Percentiles rank a stretch among this genome's conserved stretches.
These are phyloP conservation scores for Trichoderma endophyticum DNA, from an alignment of 2,329 filamentous ascomycete species.

Conservation along the genomic window DNA sequence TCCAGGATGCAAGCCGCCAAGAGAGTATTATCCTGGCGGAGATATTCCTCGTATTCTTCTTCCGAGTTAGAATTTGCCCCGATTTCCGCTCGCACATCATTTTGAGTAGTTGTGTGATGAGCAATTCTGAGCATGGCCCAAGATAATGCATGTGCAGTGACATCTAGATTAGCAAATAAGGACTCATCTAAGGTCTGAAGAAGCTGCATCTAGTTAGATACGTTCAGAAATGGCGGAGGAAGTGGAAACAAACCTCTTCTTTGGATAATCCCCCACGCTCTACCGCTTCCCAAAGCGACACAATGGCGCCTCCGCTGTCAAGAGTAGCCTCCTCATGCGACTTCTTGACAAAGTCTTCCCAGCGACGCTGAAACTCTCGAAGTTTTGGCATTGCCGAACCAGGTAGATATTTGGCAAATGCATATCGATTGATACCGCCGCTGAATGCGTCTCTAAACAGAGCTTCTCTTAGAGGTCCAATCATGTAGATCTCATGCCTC, in stretches of 20 bases:
- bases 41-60: neutral
- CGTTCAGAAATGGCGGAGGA: neutral
- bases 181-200: conserved; percentile 19
- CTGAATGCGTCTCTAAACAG: conserved; percentile 1
- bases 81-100: neutral
- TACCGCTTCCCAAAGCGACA: neutral
- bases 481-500: neutral
- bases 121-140: conserved; percentile 9
- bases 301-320: neutral
- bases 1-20: conserved; percentile 12
- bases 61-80: neutral
- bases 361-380: neutral
- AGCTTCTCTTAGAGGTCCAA: conserved; percentile 1
- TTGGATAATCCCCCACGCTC: neutral
- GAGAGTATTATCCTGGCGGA: conserved; percentile 6
- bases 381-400: neutral
- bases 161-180: conserved; percentile 19
- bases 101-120: neutral
- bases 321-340: neutral
- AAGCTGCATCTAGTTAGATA: conserved; percentile 3
- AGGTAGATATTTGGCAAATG: neutral
- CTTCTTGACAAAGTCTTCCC: neutral
- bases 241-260: neutral
- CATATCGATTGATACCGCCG: conserved; percentile 4
- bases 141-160: conserved; percentile 10